A percentile compares a stretch with the other conserved stretches of the same genome.
These are phyloP conservation scores for Podospora bellae-mahoneyi DNA, from an alignment of 495 filamentous ascomycete genomes.

Conservation along the genomic window DNA sequence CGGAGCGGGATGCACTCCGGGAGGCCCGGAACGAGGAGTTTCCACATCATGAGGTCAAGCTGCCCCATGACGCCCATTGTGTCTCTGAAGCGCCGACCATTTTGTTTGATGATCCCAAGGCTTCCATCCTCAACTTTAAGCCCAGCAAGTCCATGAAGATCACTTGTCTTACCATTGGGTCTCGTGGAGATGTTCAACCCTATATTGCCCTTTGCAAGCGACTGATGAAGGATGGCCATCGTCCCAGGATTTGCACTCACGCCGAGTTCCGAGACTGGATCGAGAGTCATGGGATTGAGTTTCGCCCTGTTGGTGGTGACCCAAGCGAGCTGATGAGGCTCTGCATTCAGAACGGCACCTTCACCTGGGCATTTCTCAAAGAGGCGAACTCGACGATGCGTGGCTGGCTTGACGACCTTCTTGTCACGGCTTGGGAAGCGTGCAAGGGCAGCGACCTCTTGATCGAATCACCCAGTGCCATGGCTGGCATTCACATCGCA, in stretches of 20 bases:
- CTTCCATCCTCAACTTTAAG: constrained; percentile 94
- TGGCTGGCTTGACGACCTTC: constrained; percentile 86
- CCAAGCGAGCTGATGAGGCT: constrained; percentile 92
- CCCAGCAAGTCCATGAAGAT: constrained; percentile 77
- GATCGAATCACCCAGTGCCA: constrained; percentile 94
- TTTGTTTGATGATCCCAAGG: constrained; percentile 85
- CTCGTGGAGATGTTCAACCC: constrained; percentile 92
- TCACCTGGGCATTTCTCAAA: constrained; percentile 84
- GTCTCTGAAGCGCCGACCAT: constrained; percentile 64
- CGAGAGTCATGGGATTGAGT: constrained; percentile 86
- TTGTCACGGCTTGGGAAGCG: constrained; percentile 76
- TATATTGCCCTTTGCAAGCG: constrained; percentile 97
- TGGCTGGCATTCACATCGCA: constrained; percentile 98
- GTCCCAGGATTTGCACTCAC: constrained; percentile 86
- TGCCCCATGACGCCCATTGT: constrained; percentile 51
- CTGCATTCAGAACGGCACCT: constrained; percentile 96
- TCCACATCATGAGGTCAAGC: constrained; percentile 54
- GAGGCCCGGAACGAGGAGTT: constrained; percentile 66
- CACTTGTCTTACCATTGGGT: constrained; percentile 93
- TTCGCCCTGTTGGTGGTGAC: constrained; percentile 81
- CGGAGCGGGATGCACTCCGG: constrained; percentile 78
- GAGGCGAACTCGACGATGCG: constrained; percentile 88
- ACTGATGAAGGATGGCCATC: constrained; percentile 81
- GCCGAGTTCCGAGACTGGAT: constrained; percentile 87
- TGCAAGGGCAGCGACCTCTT: constrained; percentile 87